phyloP scores from a whole-genome alignment of 352 stramenopile genomes.

The Globisporangium cystogenes region DNA sequence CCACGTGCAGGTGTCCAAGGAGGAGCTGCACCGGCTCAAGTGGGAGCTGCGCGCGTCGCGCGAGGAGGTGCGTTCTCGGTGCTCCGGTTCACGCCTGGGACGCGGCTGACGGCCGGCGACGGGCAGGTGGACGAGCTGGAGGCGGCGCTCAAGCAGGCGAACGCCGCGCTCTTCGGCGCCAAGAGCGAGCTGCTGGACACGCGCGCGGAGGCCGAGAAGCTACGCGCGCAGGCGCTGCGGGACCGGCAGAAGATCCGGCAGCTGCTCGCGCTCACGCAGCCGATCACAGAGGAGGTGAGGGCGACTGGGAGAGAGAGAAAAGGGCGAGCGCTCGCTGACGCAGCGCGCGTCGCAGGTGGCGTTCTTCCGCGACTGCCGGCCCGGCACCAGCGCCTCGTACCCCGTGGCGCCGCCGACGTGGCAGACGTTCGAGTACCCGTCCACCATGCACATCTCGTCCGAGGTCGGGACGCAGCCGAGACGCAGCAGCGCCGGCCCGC shows the following conservation, averaged over 20 bases:
- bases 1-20: constrained; percentile 50
- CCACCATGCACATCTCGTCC: constrained; percentile 69
- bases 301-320: not conserved
- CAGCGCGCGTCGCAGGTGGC: constrained; percentile 27
- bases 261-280: constrained; percentile 75
- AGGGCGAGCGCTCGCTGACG: not conserved
- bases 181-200: constrained; percentile 62
- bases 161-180: constrained; percentile 54
- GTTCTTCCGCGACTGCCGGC: constrained; percentile 71
- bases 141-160: constrained; percentile 40
- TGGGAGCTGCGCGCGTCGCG: constrained; percentile 63
- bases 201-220: constrained; percentile 50
- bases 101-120: not conserved
- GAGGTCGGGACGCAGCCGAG: constrained; percentile 7
- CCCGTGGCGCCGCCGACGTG: constrained; percentile 22
- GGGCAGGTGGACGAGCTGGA: constrained; percentile 54
- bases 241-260: constrained; percentile 81
- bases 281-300: constrained; percentile 62
- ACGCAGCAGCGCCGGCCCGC: not conserved
- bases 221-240: constrained; percentile 69
- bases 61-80: constrained; percentile 40
- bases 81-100: not conserved
- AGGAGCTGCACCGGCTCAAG: constrained; percentile 64
- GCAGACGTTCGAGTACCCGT: constrained; percentile 57
- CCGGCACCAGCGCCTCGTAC: constrained; percentile 42